Percentiles rank a stretch among this genome's conserved stretches.
Conservation (phyloP, 164 flowering plant genomes). For the Annona cherimola region DNA sequence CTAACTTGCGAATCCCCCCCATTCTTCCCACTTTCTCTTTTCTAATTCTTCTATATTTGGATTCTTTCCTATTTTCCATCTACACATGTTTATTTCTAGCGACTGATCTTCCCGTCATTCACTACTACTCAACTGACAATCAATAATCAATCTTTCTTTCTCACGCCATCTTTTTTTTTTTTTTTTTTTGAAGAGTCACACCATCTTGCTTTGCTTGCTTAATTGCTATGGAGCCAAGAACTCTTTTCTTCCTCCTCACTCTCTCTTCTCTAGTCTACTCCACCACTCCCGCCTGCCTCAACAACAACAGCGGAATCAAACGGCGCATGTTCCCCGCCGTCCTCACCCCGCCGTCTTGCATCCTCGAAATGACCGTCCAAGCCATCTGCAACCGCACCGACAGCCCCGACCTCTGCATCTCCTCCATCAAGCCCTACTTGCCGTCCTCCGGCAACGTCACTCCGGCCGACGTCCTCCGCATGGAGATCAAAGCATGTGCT, state of each 20-base stretch:
- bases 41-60: too few species aligned
- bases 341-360: not conserved
- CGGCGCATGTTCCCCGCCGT: not conserved
- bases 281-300: not conserved
- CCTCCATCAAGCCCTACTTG: slow-evolving; percentile 21
- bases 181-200: too few species aligned
- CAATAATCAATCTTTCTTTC: too few species aligned
- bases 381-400: slow-evolving; percentile 22
- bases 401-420: slow-evolving; percentile 20
- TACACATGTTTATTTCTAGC: too few species aligned
- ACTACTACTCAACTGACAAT: too few species aligned
- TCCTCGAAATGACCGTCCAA: not conserved
- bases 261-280: not conserved
- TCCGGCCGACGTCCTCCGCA: not conserved
- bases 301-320: not conserved
- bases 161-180: not conserved
- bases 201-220: too few species aligned
- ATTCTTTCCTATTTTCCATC: too few species aligned
- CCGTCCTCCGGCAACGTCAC: not conserved
- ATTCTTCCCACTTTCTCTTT: too few species aligned
- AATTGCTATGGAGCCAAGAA: not conserved
- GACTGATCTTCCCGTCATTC: too few species aligned
- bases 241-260: not conserved
- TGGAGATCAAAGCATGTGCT: not conserved
- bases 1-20: too few species aligned